phyloP scores from a whole-genome alignment of 1,284 basidiomycete species.

The Inonotus hispidus region DNA sequence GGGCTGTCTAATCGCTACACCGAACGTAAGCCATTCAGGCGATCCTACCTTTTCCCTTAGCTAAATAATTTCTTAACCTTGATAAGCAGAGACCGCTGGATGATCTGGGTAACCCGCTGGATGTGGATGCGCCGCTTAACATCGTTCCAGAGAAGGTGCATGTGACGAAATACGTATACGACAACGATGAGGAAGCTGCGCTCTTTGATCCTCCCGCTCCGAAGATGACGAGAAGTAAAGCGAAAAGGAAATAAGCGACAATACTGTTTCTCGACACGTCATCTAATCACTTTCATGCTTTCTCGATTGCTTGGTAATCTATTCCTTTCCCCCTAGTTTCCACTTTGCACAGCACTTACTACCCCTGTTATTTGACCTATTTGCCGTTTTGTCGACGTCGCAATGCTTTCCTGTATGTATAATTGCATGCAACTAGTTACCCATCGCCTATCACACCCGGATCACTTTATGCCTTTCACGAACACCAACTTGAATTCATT shows the following conservation, averaged over 20 bases:
- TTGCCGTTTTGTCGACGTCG: neutral
- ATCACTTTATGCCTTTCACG: neutral
- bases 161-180: slow-evolving; percentile 80
- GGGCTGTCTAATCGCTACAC: slow-evolving; percentile 58
- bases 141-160: slow-evolving; percentile 63
- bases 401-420: slow-evolving; percentile 1
- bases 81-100: slow-evolving; percentile 56
- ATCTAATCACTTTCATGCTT: neutral
- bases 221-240: slow-evolving; percentile 46
- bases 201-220: slow-evolving; percentile 23
- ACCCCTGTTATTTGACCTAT: neutral
- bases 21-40: slow-evolving; percentile 47
- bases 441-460: neutral
- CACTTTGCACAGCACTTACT: neutral
- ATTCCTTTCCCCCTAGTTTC: neutral
- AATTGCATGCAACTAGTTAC: neutral
- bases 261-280: slow-evolving; percentile 7
- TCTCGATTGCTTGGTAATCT: neutral
- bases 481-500: neutral
- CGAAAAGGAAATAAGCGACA: slow-evolving; percentile 37
- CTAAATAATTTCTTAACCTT: slow-evolving; percentile 7
- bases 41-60: slow-evolving; percentile 7
- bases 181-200: slow-evolving; percentile 51
- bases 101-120: slow-evolving; percentile 65
- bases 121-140: slow-evolving; percentile 56